These are phyloP conservation scores for Maudiozyma humilis DNA, from an alignment of 1,139 yeast genomes.

Conservation along the genomic window DNA sequence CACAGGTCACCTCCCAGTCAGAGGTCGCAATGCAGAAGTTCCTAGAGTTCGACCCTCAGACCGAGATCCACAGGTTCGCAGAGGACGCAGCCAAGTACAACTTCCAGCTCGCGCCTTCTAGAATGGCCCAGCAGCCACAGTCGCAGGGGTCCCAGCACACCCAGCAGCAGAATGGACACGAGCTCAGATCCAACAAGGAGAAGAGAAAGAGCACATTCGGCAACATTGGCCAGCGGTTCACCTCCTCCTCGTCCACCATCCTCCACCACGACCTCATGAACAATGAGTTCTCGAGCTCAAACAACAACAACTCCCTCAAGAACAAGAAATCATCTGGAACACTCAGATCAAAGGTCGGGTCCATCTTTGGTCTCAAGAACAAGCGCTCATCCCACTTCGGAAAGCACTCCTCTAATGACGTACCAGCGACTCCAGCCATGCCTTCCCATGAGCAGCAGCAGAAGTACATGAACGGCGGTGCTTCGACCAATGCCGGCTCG, in stretches of 20 bases:
- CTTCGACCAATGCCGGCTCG: background rate
- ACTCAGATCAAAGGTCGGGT: constrained; percentile 73
- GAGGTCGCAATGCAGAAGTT: constrained; percentile 63
- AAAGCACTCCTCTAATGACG: constrained; percentile 12
- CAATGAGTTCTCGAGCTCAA: constrained; percentile 24
- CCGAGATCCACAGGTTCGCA: constrained; percentile 51
- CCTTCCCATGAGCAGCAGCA: constrained; percentile 2
- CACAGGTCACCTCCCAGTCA: constrained; percentile 42
- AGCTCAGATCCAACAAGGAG: constrained; percentile 9
- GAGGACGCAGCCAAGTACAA: constrained; percentile 34
- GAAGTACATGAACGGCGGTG: background rate
- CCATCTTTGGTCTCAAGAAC: constrained; percentile 52
- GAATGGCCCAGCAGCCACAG: background rate
- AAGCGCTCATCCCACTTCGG: constrained; percentile 19
- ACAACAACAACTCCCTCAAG: constrained; percentile 18
- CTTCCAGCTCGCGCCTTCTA: constrained; percentile 11
- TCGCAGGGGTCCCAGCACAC: background rate
- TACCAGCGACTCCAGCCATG: constrained; percentile 11
- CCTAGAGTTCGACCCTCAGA: constrained; percentile 50
- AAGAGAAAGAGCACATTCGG: constrained; percentile 18
- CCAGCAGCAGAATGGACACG: background rate
- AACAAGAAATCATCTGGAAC: constrained; percentile 32
- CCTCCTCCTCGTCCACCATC: constrained; percentile 23
- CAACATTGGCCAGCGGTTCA: constrained; percentile 16
- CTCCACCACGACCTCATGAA: constrained; percentile 26